phyloP scores from a whole-genome alignment of 306 rosid species.

The Dryas alaskensis region DNA sequence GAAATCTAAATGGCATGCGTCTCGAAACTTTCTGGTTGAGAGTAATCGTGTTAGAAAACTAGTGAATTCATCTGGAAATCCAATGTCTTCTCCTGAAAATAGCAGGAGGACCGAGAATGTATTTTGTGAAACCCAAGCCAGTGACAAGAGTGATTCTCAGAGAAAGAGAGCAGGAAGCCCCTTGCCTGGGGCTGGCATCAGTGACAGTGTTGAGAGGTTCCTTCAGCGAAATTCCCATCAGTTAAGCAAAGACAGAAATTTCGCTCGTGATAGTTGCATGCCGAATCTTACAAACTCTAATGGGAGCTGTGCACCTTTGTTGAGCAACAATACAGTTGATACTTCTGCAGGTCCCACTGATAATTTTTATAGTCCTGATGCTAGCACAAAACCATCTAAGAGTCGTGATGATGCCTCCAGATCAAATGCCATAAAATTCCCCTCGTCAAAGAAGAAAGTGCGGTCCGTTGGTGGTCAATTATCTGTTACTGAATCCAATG shows the following conservation, averaged over 20 bases:
- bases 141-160: constrained; percentile 31
- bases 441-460: constrained; percentile 18
- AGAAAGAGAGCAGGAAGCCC: constrained; percentile 36
- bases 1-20: constrained; percentile 27
- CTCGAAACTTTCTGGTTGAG: constrained; percentile 25
- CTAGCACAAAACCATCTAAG: constrained; percentile 27
- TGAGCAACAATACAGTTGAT: constrained; percentile 20
- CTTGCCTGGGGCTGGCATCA: constrained; percentile 23
- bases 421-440: constrained; percentile 28
- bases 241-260: constrained; percentile 23
- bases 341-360: constrained; percentile 12
- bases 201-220: constrained; percentile 23
- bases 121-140: constrained; percentile 22
- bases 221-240: constrained; percentile 20
- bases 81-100: constrained; percentile 38
- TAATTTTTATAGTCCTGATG: constrained; percentile 12
- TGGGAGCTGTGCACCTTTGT: constrained; percentile 16
- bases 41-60: constrained; percentile 22
- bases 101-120: constrained; percentile 27
- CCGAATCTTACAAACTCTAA: constrained; percentile 18
- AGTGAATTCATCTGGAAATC: constrained; percentile 15
- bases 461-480: constrained; percentile 17
- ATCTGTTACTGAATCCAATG: constrained; percentile 25
- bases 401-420: constrained; percentile 17
- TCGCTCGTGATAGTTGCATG: constrained; percentile 19